These are phyloP conservation scores for Dispira parvispora DNA, from an alignment of 192 early-diverging fungal genomes.

Conservation along the genomic window DNA sequence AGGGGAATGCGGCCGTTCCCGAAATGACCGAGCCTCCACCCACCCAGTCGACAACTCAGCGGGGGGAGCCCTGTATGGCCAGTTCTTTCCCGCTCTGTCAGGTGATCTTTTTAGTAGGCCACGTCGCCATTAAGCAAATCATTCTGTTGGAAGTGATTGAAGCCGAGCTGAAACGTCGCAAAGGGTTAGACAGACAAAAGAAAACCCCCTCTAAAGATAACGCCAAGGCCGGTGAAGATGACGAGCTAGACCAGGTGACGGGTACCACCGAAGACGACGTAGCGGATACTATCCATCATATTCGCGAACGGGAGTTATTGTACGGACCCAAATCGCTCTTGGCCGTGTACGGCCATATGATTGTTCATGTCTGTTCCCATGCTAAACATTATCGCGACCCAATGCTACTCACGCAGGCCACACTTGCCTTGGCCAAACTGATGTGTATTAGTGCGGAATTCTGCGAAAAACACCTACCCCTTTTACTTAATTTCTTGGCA, in stretches of 20 bases:
- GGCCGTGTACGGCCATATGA: slow-evolving; percentile 59
- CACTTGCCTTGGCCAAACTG: slow-evolving; percentile 80
- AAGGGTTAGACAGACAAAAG: slow-evolving; percentile 19
- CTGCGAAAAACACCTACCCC: slow-evolving; percentile 80
- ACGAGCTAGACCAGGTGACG: slow-evolving; percentile 85
- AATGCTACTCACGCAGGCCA: slow-evolving; percentile 75
- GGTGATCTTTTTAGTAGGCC: slow-evolving; percentile 82
- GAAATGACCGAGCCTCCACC: background rate
- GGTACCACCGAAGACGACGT: slow-evolving; percentile 95
- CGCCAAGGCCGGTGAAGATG: slow-evolving; percentile 27
- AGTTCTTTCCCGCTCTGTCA: slow-evolving; percentile 61
- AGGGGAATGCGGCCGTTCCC: background rate
- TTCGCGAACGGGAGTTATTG: slow-evolving; percentile 85
- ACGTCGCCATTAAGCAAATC: slow-evolving; percentile 92
- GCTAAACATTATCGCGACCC: slow-evolving; percentile 67
- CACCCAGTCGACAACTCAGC: background rate
- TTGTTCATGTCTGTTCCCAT: slow-evolving; percentile 64
- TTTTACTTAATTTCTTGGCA: slow-evolving; percentile 80
- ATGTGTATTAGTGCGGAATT: slow-evolving; percentile 95
- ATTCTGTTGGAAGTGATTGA: slow-evolving; percentile 91
- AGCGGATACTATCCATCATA: slow-evolving; percentile 63
- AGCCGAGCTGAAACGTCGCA: slow-evolving; percentile 79
- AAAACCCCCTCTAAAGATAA: slow-evolving; percentile 18
- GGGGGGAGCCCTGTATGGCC: slow-evolving; percentile 19
- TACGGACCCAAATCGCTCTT: slow-evolving; percentile 65